phyloP scores from a whole-genome alignment of 2,329 filamentous ascomycete genomes.

The Pseudogymnoascus verrucosus region DNA sequence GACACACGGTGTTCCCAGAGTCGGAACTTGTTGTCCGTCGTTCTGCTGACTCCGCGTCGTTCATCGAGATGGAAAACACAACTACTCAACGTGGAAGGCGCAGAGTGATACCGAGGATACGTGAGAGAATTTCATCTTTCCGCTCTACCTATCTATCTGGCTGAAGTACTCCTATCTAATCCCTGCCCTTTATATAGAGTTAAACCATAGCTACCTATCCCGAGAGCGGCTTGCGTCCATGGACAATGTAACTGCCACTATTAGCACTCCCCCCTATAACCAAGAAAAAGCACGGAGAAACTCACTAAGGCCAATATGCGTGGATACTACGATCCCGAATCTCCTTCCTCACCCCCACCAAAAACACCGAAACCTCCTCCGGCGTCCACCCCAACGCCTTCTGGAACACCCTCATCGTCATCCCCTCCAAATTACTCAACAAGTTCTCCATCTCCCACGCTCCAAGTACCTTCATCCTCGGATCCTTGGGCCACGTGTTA shows the following conservation, averaged over 20 bases:
- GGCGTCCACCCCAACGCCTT: conserved; percentile 31
- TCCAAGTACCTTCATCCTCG: conserved; percentile 44
- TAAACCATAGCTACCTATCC: not conserved
- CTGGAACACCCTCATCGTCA: conserved; percentile 31
- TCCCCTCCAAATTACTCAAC: conserved; percentile 16
- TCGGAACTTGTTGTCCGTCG: not conserved
- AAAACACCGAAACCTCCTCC: conserved; percentile 31
- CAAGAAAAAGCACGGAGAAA: not conserved
- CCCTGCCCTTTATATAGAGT: not conserved
- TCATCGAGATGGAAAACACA: not conserved
- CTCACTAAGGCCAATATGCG: conserved; percentile 15
- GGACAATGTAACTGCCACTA: not conserved
- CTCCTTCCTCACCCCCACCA: conserved; percentile 32
- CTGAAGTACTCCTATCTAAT: not conserved
- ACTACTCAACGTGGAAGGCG: not conserved
- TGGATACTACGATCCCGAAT: conserved; percentile 31
- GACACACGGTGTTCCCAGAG: not conserved
- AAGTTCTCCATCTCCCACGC: conserved; percentile 20
- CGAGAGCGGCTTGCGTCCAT: not conserved
- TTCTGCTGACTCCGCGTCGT: not conserved
- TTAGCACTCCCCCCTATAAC: not conserved
- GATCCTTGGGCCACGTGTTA: conserved; percentile 44
- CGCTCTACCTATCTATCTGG: not conserved
- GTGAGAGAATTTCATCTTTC: not conserved
- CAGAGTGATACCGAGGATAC: not conserved